Evolutionary conservation across 352 stramenopile species (phyloP).

Genomic region (Globisporangium polare): DNA sequence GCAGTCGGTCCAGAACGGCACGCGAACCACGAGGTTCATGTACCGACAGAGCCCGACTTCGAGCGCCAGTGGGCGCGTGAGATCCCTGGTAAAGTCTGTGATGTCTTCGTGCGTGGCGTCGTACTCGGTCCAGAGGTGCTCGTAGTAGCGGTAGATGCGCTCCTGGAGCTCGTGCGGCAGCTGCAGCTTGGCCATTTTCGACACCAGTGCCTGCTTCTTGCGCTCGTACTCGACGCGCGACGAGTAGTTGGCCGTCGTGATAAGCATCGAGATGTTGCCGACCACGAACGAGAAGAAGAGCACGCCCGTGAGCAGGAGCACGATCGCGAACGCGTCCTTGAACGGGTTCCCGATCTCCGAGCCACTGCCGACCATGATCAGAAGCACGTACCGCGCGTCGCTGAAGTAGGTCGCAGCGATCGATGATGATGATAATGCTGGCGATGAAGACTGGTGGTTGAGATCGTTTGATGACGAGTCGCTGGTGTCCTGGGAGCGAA

Average conservation of each 20-base stretch:
- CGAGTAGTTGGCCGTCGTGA: constrained; percentile 9
- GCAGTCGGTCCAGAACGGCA: constrained; percentile 39
- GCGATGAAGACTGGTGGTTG: no score
- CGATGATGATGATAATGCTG: neutral
- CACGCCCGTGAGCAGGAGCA: constrained; percentile 4
- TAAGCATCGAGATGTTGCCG: constrained; percentile 20
- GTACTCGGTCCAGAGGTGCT: constrained; percentile 43
- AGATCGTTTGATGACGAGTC: neutral
- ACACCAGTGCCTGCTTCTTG: constrained; percentile 22
- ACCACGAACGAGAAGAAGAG: constrained; percentile 14
- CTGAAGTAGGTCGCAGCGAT: neutral
- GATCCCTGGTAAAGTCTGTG: constrained; percentile 30
- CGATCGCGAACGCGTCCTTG: constrained; percentile 5
- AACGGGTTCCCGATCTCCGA: neutral
- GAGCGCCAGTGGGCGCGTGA: constrained; percentile 34
- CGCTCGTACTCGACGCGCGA: constrained; percentile 13
- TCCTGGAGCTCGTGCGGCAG: constrained; percentile 29
- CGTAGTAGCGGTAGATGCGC: constrained; percentile 42
- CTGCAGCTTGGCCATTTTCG: constrained; percentile 19
- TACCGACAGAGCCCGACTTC: constrained; percentile 39
- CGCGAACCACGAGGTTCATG: constrained; percentile 28
- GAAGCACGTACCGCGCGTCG: neutral
- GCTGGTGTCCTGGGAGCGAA: neutral
- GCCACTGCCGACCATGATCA: neutral
- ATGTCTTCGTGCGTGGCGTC: constrained; percentile 34